These are phyloP conservation scores for Aspergillus cavernicola DNA, from an alignment of 495 filamentous ascomycete species.

Conservation along the genomic window DNA sequence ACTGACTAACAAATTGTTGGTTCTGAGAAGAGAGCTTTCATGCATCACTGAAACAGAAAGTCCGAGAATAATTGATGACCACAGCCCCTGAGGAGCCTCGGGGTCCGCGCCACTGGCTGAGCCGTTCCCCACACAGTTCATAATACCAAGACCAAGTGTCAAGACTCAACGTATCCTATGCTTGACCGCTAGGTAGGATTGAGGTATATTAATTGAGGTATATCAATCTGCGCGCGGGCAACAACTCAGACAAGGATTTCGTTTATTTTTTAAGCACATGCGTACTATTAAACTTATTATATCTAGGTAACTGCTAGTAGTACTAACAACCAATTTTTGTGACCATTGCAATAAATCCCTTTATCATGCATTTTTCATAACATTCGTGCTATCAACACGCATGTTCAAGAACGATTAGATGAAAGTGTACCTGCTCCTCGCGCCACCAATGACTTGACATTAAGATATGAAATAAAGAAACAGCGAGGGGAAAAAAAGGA, in stretches of 20 bases:
- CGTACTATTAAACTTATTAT: too few species aligned
- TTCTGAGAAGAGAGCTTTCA: slow-evolving; percentile 14
- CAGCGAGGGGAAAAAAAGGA: neutral
- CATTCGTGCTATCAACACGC: slow-evolving; percentile 1
- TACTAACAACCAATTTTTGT: neutral
- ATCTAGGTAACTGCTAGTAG: too few species aligned
- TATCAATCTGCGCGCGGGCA: too few species aligned
- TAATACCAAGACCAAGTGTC: slow-evolving; percentile 18
- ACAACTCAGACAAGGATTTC: too few species aligned
- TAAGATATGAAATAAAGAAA: slow-evolving; percentile 10
- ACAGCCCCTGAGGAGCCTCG: slow-evolving; percentile 41
- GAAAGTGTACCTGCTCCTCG: slow-evolving; percentile 22
- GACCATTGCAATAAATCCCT: neutral
- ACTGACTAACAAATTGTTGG: neutral
- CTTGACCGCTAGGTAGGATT: too few species aligned
- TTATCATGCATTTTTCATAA: slow-evolving; percentile 11
- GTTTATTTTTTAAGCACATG: too few species aligned
- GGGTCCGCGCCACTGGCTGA: slow-evolving; percentile 38
- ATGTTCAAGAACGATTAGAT: slow-evolving; percentile 15
- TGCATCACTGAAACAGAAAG: slow-evolving; percentile 20
- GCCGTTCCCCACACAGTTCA: slow-evolving; percentile 22
- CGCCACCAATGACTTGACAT: slow-evolving; percentile 19
- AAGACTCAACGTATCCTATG: slow-evolving; percentile 9
- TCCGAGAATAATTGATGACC: slow-evolving; percentile 29
- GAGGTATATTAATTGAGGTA: too few species aligned